Conservation (phyloP, 129 eudicot genomes). For the Escallonia herrerae region DNA sequence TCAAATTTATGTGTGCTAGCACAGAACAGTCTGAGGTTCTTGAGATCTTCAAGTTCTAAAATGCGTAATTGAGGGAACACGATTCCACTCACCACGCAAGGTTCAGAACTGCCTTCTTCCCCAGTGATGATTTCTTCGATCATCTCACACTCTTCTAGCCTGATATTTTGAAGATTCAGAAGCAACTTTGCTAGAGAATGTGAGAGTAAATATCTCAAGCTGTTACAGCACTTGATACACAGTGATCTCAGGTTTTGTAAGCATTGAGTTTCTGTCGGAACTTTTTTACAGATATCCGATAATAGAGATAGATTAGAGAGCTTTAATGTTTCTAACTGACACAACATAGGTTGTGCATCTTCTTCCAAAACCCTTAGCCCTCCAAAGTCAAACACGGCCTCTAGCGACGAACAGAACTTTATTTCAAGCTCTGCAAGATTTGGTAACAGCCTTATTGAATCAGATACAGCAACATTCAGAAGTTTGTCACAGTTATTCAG, state of each 20-base stretch:
- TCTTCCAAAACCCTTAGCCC: neutral
- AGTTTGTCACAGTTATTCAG: neutral
- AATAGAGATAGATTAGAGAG: neutral
- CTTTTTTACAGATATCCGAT: neutral
- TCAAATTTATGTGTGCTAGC: neutral
- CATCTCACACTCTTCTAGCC: neutral
- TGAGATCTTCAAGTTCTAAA: conserved; percentile 1
- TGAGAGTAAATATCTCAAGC: neutral
- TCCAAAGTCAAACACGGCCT: neutral
- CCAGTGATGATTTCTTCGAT: neutral
- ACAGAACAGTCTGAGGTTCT: neutral
- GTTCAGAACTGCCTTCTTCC: neutral
- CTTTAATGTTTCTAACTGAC: neutral
- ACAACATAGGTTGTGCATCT: too few species aligned
- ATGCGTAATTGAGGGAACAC: neutral
- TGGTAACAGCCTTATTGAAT: too few species aligned
- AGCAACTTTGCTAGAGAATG: conserved; percentile 1
- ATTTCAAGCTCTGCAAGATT: too few species aligned
- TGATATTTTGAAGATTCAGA: neutral
- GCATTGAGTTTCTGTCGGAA: neutral
- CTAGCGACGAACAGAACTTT: too few species aligned
- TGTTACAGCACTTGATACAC: neutral
- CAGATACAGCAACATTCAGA: too few species aligned
- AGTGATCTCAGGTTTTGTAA: neutral
- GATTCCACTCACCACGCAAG: neutral